A percentile compares a stretch with the other conserved stretches of the same genome.
phyloP scores from a whole-genome alignment of 1,139 yeast species.

The Lodderomyces metapsilosis region DNA sequence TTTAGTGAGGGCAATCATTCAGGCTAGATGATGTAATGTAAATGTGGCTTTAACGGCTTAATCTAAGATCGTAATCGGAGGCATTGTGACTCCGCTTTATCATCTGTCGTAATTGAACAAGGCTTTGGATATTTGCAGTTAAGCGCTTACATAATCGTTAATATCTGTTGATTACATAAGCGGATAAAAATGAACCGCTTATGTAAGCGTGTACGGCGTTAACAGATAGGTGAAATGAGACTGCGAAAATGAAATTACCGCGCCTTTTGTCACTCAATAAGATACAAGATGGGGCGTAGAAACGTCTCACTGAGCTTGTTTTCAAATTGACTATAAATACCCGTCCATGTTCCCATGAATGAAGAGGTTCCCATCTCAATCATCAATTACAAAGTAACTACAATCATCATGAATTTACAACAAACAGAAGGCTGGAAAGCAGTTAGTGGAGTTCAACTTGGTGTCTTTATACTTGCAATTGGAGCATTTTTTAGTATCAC shows the following conservation, averaged over 20 bases:
- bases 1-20: too few species aligned
- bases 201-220: not conserved
- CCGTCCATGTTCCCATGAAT: not conserved
- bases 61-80: too few species aligned
- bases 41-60: too few species aligned
- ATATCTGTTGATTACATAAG: not conserved
- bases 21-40: too few species aligned
- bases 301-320: too few species aligned
- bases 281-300: too few species aligned
- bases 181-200: not conserved
- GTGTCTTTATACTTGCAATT: constrained; percentile 7
- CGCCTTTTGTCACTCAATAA: too few species aligned
- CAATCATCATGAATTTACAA: not conserved
- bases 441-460: constrained; percentile 12
- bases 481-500: constrained; percentile 8
- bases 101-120: too few species aligned
- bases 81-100: too few species aligned
- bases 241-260: not conserved
- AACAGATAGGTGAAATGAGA: not conserved
- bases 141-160: too few species aligned
- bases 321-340: constrained; percentile 1
- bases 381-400: not conserved
- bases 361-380: not conserved
- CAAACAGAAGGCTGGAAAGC: constrained; percentile 9
- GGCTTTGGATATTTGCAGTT: too few species aligned